Percentiles rank a stretch among this genome's conserved stretches.
Evolutionary conservation across 1,139 yeast species (phyloP).

Genomic region (Kodamaea arcana): DNA sequence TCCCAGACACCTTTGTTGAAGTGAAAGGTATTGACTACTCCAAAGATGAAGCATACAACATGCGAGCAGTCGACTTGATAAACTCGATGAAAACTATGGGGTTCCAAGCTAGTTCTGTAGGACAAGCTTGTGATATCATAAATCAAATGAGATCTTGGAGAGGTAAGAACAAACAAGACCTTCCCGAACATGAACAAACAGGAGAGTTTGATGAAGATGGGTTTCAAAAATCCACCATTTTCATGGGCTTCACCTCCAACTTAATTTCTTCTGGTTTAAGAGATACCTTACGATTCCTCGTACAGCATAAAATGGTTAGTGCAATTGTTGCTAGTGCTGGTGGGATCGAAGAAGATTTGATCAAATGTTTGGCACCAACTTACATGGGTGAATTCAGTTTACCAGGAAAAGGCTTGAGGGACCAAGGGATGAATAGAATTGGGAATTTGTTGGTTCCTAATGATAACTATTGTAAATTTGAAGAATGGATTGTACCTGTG

Average conservation of each 20-base stretch:
- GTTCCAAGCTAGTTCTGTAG: conserved; percentile 89
- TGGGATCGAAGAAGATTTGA: conserved; percentile 95
- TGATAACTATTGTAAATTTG: conserved; percentile 94
- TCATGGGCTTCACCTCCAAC: conserved; percentile 96
- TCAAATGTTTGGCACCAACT: conserved; percentile 94
- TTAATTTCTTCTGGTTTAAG: conserved; percentile 91
- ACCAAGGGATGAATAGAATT: conserved; percentile 94
- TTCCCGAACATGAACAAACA: conserved; percentile 65
- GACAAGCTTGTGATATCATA: conserved; percentile 86
- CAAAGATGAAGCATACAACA: conserved; percentile 59
- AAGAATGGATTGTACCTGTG: conserved; percentile 97
- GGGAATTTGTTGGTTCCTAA: conserved; percentile 96
- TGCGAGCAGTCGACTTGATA: conserved; percentile 75
- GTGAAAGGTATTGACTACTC: conserved; percentile 90
- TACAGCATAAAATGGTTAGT: conserved; percentile 89
- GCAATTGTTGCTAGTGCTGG: conserved; percentile 97
- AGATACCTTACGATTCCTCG: conserved; percentile 83
- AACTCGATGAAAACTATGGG: conserved; percentile 91
- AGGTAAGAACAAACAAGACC: conserved; percentile 64
- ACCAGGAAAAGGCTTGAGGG: conserved; percentile 78
- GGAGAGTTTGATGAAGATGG: conserved; percentile 81
- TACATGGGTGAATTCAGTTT: conserved; percentile 86
- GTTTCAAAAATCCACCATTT: conserved; percentile 80
- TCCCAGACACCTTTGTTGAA: conserved; percentile 70
- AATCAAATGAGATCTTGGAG: conserved; percentile 91